phyloP scores from a whole-genome alignment of 2,329 filamentous ascomycete genomes.

The Fusarium pilosicola region DNA sequence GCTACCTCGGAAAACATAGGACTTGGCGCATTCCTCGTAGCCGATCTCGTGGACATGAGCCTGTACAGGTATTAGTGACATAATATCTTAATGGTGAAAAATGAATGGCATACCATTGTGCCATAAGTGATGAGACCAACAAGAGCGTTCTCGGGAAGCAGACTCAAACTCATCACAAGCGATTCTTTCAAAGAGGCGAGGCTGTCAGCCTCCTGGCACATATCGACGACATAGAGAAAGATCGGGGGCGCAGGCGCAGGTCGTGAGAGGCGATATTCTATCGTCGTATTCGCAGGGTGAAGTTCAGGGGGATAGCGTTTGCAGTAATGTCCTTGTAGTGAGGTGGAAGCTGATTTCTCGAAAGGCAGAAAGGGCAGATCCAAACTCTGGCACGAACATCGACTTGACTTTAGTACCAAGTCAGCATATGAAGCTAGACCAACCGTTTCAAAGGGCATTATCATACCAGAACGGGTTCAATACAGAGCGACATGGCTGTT shows the following conservation, averaged over 20 bases:
- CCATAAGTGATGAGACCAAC: constrained; percentile 89
- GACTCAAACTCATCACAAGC: constrained; percentile 84
- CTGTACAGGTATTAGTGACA: constrained; percentile 55
- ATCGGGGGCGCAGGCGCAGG: constrained; percentile 88
- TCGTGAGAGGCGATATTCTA: constrained; percentile 83
- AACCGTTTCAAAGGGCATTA: neutral
- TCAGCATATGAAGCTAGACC: constrained; percentile 36
- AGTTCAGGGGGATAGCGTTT: constrained; percentile 86
- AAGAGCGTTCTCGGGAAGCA: constrained; percentile 82
- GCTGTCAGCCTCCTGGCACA: constrained; percentile 89
- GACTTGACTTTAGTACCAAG: constrained; percentile 69
- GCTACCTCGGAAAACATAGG: constrained; percentile 96
- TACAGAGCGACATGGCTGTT: constrained; percentile 92
- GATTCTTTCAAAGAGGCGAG: constrained; percentile 85
- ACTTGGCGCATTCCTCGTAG: constrained; percentile 97
- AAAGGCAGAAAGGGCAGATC: constrained; percentile 91
- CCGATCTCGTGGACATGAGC: constrained; percentile 97
- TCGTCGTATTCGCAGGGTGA: constrained; percentile 85
- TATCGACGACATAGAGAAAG: constrained; percentile 88
- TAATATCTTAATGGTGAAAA: neutral
- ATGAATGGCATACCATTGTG: constrained; percentile 76
- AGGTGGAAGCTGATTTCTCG: constrained; percentile 81
- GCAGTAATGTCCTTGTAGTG: constrained; percentile 92
- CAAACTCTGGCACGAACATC: constrained; percentile 85
- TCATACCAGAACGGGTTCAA: constrained; percentile 95